phyloP scores from a whole-genome alignment of 73 alveolate species.

The Paramecium octaurelia region DNA sequence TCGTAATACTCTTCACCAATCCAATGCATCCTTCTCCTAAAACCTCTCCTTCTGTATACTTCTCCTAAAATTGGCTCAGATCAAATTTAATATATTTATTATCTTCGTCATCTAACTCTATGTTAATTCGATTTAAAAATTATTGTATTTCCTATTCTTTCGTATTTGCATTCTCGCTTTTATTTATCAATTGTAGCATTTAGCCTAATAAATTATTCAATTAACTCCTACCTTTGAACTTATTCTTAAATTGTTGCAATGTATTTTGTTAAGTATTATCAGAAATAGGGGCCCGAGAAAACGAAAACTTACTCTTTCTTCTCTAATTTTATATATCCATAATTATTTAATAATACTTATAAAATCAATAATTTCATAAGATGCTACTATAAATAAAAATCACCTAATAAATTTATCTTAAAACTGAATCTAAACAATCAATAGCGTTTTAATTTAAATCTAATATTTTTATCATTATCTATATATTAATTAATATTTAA shows the following conservation, averaged over 20 bases:
- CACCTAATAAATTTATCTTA: not conserved
- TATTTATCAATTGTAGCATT: not conserved
- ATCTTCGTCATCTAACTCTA: not conserved
- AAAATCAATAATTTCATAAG: not conserved
- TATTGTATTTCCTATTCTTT: not conserved
- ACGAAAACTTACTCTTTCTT: conserved; percentile 8
- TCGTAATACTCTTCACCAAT: conserved; percentile 21
- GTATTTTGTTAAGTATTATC: not conserved
- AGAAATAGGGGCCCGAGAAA: not conserved
- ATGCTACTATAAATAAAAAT: not conserved
- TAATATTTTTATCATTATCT: not conserved
- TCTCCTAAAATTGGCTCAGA: not conserved
- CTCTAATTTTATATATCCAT: not conserved
- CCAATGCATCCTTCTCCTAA: conserved; percentile 64
- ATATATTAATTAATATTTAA: not conserved
- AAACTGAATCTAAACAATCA: not conserved
- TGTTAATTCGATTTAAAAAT: not conserved
- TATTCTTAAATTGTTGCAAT: conserved; percentile 3
- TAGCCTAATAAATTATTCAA: not conserved
- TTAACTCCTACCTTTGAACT: not conserved
- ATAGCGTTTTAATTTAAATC: not conserved
- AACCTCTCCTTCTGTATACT: conserved; percentile 12
- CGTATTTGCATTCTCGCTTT: not conserved
- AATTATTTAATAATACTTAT: not conserved
- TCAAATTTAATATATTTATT: not conserved